Conservation (phyloP, 306 rosid species). For the Hippophae gyantsensis region DNA sequence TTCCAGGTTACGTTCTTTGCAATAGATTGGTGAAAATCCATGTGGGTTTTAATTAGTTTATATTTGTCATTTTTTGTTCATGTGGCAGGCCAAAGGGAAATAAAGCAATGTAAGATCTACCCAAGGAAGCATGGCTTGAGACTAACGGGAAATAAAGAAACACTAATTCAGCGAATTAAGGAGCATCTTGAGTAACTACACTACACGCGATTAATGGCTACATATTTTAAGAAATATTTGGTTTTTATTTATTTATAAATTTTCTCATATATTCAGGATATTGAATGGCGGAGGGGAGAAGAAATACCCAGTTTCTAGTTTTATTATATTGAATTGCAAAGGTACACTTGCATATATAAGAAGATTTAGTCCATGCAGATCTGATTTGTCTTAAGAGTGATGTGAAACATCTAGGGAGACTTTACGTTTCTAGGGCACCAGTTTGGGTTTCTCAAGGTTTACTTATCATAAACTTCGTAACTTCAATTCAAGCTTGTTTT, state of each 20-base stretch:
- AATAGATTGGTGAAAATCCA: neutral
- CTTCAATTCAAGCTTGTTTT: too few relatives aligned
- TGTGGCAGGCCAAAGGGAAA: constrained; percentile 41
- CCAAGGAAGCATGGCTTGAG: constrained; percentile 68
- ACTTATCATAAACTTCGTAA: too few relatives aligned
- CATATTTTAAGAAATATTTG: constrained; percentile 5
- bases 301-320: constrained; percentile 56
- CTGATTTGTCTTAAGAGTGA: too few relatives aligned
- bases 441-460: too few relatives aligned
- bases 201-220: neutral
- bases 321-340: constrained; percentile 71
- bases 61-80: constrained; percentile 4
- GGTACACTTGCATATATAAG: constrained; percentile 27
- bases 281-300: constrained; percentile 54
- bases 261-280: constrained; percentile 42
- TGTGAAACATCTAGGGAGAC: too few relatives aligned
- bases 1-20: too few relatives aligned
- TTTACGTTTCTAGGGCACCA: too few relatives aligned
- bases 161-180: constrained; percentile 57
- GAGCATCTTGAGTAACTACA: constrained; percentile 59
- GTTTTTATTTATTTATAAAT: constrained; percentile 9
- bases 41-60: neutral
- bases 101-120: constrained; percentile 67
- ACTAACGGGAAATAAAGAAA: constrained; percentile 65
- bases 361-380: neutral